Conservation (phyloP, 129 eudicot species). For the Tagetes erecta region DNA sequence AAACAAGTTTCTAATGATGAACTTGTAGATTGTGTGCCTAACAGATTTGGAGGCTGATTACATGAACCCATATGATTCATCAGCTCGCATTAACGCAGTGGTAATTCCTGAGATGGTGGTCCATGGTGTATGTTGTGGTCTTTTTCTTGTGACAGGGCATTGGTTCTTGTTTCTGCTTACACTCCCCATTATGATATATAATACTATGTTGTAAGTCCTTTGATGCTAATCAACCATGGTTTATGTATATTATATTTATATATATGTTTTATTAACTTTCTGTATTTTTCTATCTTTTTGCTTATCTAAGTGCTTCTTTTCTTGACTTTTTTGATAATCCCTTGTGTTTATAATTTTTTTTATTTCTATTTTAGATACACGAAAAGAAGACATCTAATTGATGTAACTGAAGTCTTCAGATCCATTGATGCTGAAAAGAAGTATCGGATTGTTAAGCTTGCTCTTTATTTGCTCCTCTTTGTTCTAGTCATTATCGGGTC, state of each 20-base stretch:
- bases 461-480: constrained; percentile 58
- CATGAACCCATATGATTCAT: constrained; percentile 73
- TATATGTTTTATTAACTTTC: background rate
- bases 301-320: background rate
- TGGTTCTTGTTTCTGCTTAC: constrained; percentile 69
- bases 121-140: constrained; percentile 59
- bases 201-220: constrained; percentile 57
- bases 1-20: constrained; percentile 10
- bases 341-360: background rate
- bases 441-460: constrained; percentile 62
- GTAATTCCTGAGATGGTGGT: constrained; percentile 66
- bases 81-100: constrained; percentile 67
- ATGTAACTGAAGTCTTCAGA: constrained; percentile 82
- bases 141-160: constrained; percentile 74
- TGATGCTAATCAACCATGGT: constrained; percentile 3
- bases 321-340: background rate
- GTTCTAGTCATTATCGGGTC: constrained; percentile 71
- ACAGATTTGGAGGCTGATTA: constrained; percentile 86
- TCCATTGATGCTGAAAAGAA: constrained; percentile 63
- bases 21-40: constrained; percentile 59
- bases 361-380: constrained; percentile 51
- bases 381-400: constrained; percentile 70
- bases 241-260: constrained; percentile 6
- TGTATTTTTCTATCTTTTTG: background rate
- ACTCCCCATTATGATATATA: constrained; percentile 52